Evolutionary conservation across 371 early-diverging fungal species (phyloP).

Genomic region (Haplosporangium sp.): DNA sequence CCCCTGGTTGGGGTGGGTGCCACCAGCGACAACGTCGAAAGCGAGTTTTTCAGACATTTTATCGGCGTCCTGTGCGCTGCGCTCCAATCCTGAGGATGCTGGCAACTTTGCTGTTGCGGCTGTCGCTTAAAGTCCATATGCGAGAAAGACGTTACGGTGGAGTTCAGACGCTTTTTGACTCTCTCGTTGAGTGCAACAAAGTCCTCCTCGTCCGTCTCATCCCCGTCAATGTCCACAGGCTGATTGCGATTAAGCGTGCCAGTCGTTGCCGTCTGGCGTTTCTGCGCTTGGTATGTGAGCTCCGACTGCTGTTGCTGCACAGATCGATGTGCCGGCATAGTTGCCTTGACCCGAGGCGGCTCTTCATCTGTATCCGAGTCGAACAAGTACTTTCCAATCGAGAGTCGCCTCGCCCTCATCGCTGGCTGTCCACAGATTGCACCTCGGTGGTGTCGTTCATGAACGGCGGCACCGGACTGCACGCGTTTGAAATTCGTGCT

Average conservation of each 20-base stretch:
- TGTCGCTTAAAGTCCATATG: constrained; percentile 7
- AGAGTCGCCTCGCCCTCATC: constrained; percentile 41
- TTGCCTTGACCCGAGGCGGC: neutral
- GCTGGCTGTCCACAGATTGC: constrained; percentile 27
- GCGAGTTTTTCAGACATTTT: constrained; percentile 24
- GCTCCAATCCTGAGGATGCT: constrained; percentile 8
- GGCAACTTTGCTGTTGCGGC: constrained; percentile 1
- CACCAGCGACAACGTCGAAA: constrained; percentile 23
- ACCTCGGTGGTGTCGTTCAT: neutral
- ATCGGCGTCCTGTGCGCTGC: constrained; percentile 14
- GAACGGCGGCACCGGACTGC: constrained; percentile 24
- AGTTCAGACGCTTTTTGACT: constrained; percentile 17
- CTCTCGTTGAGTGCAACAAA: constrained; percentile 20
- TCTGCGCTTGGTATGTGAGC: constrained; percentile 34
- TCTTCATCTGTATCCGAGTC: constrained; percentile 49
- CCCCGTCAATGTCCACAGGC: constrained; percentile 18
- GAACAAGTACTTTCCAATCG: constrained; percentile 40
- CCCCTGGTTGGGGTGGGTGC: constrained; percentile 32
- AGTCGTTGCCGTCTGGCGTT: constrained; percentile 23
- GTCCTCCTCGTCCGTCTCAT: constrained; percentile 51
- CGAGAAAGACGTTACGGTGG: neutral
- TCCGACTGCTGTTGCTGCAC: constrained; percentile 1
- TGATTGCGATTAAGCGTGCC: neutral
- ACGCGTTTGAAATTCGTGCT: constrained; percentile 28
- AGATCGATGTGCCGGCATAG: neutral